Evolutionary conservation across 2,329 filamentous ascomycete genomes (phyloP).

Genomic region (Incumbomyces delicatus): DNA sequence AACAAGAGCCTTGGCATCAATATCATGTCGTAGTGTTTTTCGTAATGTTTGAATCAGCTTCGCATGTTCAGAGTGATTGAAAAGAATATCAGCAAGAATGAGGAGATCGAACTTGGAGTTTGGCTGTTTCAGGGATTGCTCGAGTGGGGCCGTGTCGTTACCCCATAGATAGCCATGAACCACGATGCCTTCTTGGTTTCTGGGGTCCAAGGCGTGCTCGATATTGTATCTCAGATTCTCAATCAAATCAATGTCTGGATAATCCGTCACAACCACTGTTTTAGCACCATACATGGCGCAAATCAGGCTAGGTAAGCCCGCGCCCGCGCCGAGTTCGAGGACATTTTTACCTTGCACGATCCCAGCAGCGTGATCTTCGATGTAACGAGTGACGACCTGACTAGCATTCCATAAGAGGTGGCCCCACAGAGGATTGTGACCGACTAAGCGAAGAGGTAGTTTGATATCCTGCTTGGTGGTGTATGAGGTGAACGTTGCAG

Average conservation of each 20-base stretch:
- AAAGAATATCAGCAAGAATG: conserved; percentile 79
- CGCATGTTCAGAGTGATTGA: conserved; percentile 78
- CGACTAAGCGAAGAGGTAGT: conserved; percentile 67
- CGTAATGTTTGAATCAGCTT: conserved; percentile 66
- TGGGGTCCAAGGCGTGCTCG: conserved; percentile 41
- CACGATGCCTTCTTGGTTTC: conserved; percentile 36
- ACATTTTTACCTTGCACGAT: conserved; percentile 61
- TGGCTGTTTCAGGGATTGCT: conserved; percentile 41
- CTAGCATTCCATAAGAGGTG: conserved; percentile 88
- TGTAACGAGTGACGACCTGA: conserved; percentile 64
- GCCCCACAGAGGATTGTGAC: conserved; percentile 80
- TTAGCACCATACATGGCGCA: conserved; percentile 62
- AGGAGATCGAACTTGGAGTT: conserved; percentile 59
- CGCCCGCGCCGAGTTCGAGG: conserved; percentile 81
- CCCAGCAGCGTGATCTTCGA: conserved; percentile 55
- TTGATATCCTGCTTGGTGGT: conserved; percentile 55
- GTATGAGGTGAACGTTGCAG: conserved; percentile 64
- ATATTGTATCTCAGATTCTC: conserved; percentile 72
- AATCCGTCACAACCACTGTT: conserved; percentile 71
- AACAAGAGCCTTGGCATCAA: conserved; percentile 60
- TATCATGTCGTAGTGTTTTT: conserved; percentile 50
- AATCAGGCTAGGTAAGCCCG: conserved; percentile 72
- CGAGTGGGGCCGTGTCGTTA: conserved; percentile 48
- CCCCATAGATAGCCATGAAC: conserved; percentile 81
- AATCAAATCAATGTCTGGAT: conserved; percentile 75